Percentiles rank a stretch among this genome's conserved stretches.
phyloP scores from a whole-genome alignment of 2,329 filamentous ascomycete genomes.

The Clonostachys chloroleuca region DNA sequence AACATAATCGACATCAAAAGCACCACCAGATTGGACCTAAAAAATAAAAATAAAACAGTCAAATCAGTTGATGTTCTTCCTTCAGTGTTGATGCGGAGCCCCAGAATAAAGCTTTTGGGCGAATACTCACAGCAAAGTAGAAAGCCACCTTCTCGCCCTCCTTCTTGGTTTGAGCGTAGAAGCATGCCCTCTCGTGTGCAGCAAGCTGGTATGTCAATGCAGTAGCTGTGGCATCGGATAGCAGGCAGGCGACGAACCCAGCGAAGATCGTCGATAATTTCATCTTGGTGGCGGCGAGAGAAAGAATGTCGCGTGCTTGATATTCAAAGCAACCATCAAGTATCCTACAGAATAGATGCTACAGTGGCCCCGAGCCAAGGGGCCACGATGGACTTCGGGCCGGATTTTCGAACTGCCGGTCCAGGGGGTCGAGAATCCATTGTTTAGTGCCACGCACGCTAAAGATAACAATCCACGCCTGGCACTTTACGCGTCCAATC shows the following conservation, averaged over 20 bases:
- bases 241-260: conserved; percentile 67
- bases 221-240: conserved; percentile 74
- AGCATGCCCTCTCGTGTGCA: conserved; percentile 93
- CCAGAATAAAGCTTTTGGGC: neutral
- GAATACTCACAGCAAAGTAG: conserved; percentile 82
- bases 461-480: too few relatives aligned
- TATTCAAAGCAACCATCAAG: neutral
- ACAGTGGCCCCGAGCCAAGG: conserved; percentile 17
- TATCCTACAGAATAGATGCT: conserved; percentile 14
- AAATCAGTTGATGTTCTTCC: neutral
- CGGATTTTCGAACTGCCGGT: neutral
- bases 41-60: neutral
- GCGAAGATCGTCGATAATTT: conserved; percentile 57
- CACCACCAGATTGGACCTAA: conserved; percentile 95
- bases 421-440: too few relatives aligned
- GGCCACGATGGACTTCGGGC: conserved; percentile 1
- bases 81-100: neutral
- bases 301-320: conserved; percentile 17
- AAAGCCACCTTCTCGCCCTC: conserved; percentile 89
- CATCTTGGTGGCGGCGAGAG: conserved; percentile 44
- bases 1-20: conserved; percentile 93
- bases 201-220: conserved; percentile 89
- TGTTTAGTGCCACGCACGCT: too few relatives aligned
- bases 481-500: too few relatives aligned
- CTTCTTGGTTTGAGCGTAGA: conserved; percentile 77